Evolutionary conservation across 495 filamentous ascomycete species (phyloP), one percentile per base, ranked within the genome.

Genomic region (Penicillium samsonianum): DNA sequence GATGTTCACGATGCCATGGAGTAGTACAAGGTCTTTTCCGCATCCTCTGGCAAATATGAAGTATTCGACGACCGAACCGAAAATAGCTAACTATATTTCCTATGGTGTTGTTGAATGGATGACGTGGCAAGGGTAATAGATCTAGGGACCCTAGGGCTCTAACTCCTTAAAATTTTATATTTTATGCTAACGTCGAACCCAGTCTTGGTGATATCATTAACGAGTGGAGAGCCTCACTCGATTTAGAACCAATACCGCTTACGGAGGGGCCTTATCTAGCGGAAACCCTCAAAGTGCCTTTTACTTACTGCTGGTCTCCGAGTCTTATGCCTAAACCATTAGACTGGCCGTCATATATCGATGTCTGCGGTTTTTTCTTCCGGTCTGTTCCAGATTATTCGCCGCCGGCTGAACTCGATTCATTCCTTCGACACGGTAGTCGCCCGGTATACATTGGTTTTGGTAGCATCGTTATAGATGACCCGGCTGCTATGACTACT

Each of bases 101-200:
- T 85, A 84, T 60, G 68, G 70, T 3, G 60, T 85, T 20, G 80
- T 85, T 2, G 82, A 86, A n/a, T 77, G 79, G 71, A 63, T 87
- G 60, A 85, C 82, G 19, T 85, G 84, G 82, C 82, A 86, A 70
- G 84, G 84, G 75, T 76, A n/a, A n/a, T n/a, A n/a, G n/a, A n/a
- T n/a, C n/a, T n/a, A n/a, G n/a, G n/a, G n/a, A n/a, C n/a, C n/a
- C n/a, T n/a, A n/a, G n/a, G n/a, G n/a, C n/a, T n/a, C n/a, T n/a
- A n/a, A n/a, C n/a, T n/a, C n/a, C n/a, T n/a, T n/a, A n/a, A n/a
- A n/a, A n/a, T n/a, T n/a, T n/a, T n/a, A n/a, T n/a, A n/a, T n/a
- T n/a, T n/a, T n/a, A n/a, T n/a, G n/a, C n/a, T n/a, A n/a, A n/a
- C n/a, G n/a, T n/a, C n/a, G n/a, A n/a, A n/a, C n/a, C n/a, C n/a